Evolutionary conservation across 1,284 basidiomycete species (phyloP), one percentile per base, ranked within the genome.

Genomic region (Sutorius eximius): DNA sequence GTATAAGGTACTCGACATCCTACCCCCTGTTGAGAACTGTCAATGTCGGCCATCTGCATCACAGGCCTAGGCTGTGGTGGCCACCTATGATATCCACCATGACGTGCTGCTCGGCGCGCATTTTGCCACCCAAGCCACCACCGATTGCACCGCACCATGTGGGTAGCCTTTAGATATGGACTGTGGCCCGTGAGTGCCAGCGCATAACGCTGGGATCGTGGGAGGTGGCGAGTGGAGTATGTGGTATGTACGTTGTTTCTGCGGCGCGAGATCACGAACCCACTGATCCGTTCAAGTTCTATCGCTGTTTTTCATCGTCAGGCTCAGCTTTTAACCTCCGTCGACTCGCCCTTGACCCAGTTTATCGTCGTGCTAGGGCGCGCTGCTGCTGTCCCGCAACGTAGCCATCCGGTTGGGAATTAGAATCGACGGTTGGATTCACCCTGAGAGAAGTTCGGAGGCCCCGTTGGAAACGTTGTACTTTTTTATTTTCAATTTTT

Each of bases 341-440:
- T 15, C 22, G 24, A 5, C 20, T 41, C 12, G 3, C 45, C 45
- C n/a, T 45, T 45, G 37, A 22, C 44, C 18, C 18, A 18, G 27
- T 45, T 29, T 30, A 48, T 48, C 47, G 9, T 15, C 24, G 24
- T 27, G 5, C 2, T 12, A 27, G 3, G n/a, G 34, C 18, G 36
- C 18, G 15, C 9, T 18, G 11, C 6, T 16, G 15, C 9, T 18
- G 8, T 12, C 11, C 29, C 22, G 27, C 5, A 41, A 20, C n/a
- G 11, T 29, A 56, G 40, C 44, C 36, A 56, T 56, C 38, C 24
- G 5, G 30, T 57, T 56, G 32, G 16, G 57, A 59, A 59, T 32
- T 45, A 12, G 33, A 27, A 27, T 27, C 24, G 24, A 29, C 15
- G 33, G 1, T n/a, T 37, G 41, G 57, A 58, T 57, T 34, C 58